Evolutionary conservation across 2,329 filamentous ascomycete species (phyloP).

Genomic region (Claviceps monticola): DNA sequence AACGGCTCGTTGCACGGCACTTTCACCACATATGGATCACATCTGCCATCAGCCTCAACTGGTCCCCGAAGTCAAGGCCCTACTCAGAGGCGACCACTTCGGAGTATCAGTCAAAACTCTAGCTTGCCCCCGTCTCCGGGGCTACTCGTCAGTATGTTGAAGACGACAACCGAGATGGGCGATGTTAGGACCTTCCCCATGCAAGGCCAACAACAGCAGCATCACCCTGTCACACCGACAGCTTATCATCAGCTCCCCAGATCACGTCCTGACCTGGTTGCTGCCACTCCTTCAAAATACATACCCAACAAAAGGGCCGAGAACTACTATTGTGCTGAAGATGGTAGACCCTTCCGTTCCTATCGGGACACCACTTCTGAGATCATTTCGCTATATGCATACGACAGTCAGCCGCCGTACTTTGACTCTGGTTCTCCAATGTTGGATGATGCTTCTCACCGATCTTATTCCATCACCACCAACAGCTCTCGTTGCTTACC

Average conservation of each 20-base stretch:
- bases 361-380: slow-evolving; percentile 40
- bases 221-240: slow-evolving; percentile 15
- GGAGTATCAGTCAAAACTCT: slow-evolving; percentile 29
- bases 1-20: slow-evolving; percentile 24
- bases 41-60: slow-evolving; percentile 7
- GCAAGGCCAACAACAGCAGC: slow-evolving; percentile 10
- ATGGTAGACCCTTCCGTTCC: slow-evolving; percentile 31
- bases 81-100: slow-evolving; percentile 25
- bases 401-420: slow-evolving; percentile 31
- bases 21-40: slow-evolving; percentile 15
- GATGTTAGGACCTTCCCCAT: slow-evolving; percentile 49
- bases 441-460: slow-evolving; percentile 31
- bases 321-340: slow-evolving; percentile 22
- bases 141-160: slow-evolving; percentile 50
- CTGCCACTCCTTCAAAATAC: slow-evolving; percentile 14
- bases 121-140: slow-evolving; percentile 33
- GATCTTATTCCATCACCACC: slow-evolving; percentile 42
- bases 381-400: slow-evolving; percentile 41
- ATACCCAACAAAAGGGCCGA: slow-evolving; percentile 17
- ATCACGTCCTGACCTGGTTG: slow-evolving; percentile 16
- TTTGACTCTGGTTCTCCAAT: slow-evolving; percentile 28
- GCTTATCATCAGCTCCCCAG: slow-evolving; percentile 15
- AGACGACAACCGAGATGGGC: slow-evolving; percentile 52
- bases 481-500: slow-evolving; percentile 32
- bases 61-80: slow-evolving; percentile 10